Base-by-base conservation (phyloP, 305 asterid genomes). In the Ilex paraguariensis region DNA sequence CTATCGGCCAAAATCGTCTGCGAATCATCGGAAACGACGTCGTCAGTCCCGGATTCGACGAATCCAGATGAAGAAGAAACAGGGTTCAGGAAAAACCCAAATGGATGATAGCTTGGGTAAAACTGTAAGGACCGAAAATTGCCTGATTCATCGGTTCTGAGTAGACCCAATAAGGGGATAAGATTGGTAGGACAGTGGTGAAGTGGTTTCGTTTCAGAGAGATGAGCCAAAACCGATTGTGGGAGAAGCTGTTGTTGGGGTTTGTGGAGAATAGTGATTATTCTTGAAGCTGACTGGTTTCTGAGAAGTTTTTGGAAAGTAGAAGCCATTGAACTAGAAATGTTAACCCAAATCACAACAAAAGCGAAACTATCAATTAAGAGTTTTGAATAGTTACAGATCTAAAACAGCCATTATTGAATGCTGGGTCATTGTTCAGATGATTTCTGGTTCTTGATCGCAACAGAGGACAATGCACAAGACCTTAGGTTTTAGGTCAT, bases 1-100 rank as follows among this genome's bases (percentile, higher is more conserved):
- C 95, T 87, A 60, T 84, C 90, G 13, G 89, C 90, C 74, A 81
- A 84, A 13, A 82, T 75, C 63, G 76, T 67, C 31, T 32, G 66
- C n/a, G 82, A 56, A 59, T 84, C 92, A n/a, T 72, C 81, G 56
- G 56, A 40, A 59, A 15, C 67, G 14, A 32, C 66, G 28, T 17
- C 71, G 55, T 70, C 73, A 49, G 66, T 57, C 60, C 73, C 83
- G 13, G 69, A 31, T 60, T 14, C 1, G 57, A 63, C 58, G 7
- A 70, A 53, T 31, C 77, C 60, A 42, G 72, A 13, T 15, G 77
- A 68, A 49, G 77, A 68, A 49, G 76, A 67, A 57, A 56, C 52
- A 30, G 90, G 86, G 65, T 76, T 75, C 30, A 86, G 80, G 42
- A 84, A 78, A 68, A 74, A 73, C 60, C 64, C 86, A 54, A 82